Conservation (phyloP, 2,329 filamentous ascomycete species). For the Monosporascus ibericus region DNA sequence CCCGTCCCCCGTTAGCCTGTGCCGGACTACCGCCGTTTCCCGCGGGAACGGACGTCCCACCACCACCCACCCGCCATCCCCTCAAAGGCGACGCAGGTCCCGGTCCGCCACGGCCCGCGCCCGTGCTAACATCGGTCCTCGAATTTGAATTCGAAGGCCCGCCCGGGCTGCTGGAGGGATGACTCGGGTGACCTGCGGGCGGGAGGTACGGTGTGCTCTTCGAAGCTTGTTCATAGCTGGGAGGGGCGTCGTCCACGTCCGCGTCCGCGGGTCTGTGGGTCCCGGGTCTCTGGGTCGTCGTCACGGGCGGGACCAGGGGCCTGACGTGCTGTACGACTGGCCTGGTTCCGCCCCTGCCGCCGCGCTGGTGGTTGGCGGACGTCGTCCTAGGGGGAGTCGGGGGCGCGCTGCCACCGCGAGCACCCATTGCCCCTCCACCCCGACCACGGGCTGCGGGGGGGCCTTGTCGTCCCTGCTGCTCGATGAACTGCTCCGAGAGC, state of each 20-base stretch:
- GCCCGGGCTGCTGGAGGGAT: constrained; percentile 35
- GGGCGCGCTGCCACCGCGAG: constrained; percentile 14
- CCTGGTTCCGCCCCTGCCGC: constrained; percentile 13
- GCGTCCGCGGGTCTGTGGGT: constrained; percentile 33
- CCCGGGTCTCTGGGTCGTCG: constrained; percentile 13
- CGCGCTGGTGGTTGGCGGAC: constrained; percentile 15
- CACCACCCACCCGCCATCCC: constrained; percentile 41
- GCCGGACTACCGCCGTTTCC: constrained; percentile 1
- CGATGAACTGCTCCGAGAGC: constrained; percentile 64
- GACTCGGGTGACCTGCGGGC: constrained; percentile 44
- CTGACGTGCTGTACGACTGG: constrained; percentile 34
- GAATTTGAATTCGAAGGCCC: constrained; percentile 12
- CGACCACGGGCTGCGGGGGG: constrained; percentile 4
- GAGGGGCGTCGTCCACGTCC: constrained; percentile 45
- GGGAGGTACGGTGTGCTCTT: constrained; percentile 46
- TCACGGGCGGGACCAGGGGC: constrained; percentile 38
- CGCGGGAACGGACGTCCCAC: constrained; percentile 7
- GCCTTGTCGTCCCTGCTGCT: constrained; percentile 48
- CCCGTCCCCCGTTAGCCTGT: constrained; percentile 1
- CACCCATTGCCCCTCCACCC: constrained; percentile 14
- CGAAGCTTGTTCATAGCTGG: constrained; percentile 52
- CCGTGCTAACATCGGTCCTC: constrained; percentile 5
- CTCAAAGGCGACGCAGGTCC: constrained; percentile 16
- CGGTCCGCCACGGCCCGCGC: constrained; percentile 7
- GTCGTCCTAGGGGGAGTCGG: constrained; percentile 19